Conservation (phyloP, 2,329 filamentous ascomycete genomes). For the Clonostachys rhizophaga region DNA sequence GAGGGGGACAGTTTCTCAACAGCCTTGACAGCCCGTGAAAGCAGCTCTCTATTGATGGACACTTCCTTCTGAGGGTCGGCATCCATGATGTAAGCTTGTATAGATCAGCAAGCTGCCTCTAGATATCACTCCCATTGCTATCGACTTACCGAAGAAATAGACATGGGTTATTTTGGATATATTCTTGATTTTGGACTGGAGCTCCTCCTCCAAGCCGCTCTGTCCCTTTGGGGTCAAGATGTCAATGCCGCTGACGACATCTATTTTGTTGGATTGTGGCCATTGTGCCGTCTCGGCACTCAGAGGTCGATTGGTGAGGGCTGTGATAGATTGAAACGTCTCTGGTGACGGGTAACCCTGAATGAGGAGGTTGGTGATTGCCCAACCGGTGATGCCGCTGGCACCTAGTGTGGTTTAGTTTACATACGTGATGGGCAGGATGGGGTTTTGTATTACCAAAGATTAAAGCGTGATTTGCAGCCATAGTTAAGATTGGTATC, state of each 20-base stretch:
- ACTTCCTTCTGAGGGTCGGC: constrained; percentile 21
- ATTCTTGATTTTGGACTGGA: constrained; percentile 23
- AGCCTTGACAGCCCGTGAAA: constrained; percentile 27
- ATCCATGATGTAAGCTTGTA: constrained; percentile 25
- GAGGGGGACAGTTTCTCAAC: constrained; percentile 26
- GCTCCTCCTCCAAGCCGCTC: constrained; percentile 19
- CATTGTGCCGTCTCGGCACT: constrained; percentile 15
- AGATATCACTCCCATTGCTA: neutral
- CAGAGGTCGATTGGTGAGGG: constrained; percentile 38
- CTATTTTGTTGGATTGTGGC: constrained; percentile 20
- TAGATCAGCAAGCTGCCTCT: neutral
- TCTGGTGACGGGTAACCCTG: constrained; percentile 36
- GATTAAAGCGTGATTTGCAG: constrained; percentile 11
- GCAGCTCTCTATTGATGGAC: constrained; percentile 27
- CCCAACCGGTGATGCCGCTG: constrained; percentile 43
- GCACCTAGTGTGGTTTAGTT: constrained; percentile 25
- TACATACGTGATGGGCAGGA: neutral
- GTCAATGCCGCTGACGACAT: constrained; percentile 25
- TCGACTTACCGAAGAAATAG: constrained; percentile 28
- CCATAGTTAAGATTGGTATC: constrained; percentile 3
- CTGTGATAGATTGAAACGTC: constrained; percentile 35
- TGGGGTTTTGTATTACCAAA: constrained; percentile 5
- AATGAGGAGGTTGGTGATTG: constrained; percentile 40
- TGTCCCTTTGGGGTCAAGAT: constrained; percentile 19
- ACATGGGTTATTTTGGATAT: constrained; percentile 33